These are phyloP conservation scores for Mallotus japonicus DNA, from an alignment of 441 rosid species.

Conservation along the genomic window DNA sequence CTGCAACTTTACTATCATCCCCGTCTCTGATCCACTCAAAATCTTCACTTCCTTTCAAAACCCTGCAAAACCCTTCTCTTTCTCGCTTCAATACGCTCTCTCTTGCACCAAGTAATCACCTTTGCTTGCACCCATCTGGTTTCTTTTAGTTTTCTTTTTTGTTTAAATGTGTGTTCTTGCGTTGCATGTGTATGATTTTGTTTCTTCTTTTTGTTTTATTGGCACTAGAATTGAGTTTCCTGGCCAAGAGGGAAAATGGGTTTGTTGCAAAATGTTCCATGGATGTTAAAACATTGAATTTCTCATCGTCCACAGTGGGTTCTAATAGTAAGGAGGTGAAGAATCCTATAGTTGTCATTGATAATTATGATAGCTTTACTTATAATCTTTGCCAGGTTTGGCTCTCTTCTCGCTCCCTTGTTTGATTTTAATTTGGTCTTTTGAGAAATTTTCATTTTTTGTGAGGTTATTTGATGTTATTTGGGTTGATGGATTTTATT, in stretches of 20 bases:
- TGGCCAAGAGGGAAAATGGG: slow-evolving; percentile 36
- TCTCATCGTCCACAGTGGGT: slow-evolving; percentile 27
- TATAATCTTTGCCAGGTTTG: slow-evolving; percentile 92
- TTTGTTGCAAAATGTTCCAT: slow-evolving; percentile 38
- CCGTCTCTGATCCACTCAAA: slow-evolving; percentile 30
- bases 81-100: slow-evolving; percentile 16
- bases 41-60: slow-evolving; percentile 26
- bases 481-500: not conserved
- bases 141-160: not conserved
- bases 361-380: slow-evolving; percentile 95
- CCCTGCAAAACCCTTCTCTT: slow-evolving; percentile 19
- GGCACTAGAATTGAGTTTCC: slow-evolving; percentile 34
- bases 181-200: not conserved
- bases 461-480: not conserved
- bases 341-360: slow-evolving; percentile 75
- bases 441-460: not conserved
- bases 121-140: slow-evolving; percentile 14
- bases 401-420: slow-evolving; percentile 4
- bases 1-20: slow-evolving; percentile 22
- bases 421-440: not conserved
- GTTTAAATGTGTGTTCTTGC: slow-evolving; percentile 5
- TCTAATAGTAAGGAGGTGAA: slow-evolving; percentile 25
- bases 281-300: slow-evolving; percentile 33
- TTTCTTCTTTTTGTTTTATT: not conserved
- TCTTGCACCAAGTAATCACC: slow-evolving; percentile 34